These are phyloP conservation scores for Ceratocystis lukuohia DNA, from an alignment of 2,329 filamentous ascomycete species.

Conservation along the genomic window DNA sequence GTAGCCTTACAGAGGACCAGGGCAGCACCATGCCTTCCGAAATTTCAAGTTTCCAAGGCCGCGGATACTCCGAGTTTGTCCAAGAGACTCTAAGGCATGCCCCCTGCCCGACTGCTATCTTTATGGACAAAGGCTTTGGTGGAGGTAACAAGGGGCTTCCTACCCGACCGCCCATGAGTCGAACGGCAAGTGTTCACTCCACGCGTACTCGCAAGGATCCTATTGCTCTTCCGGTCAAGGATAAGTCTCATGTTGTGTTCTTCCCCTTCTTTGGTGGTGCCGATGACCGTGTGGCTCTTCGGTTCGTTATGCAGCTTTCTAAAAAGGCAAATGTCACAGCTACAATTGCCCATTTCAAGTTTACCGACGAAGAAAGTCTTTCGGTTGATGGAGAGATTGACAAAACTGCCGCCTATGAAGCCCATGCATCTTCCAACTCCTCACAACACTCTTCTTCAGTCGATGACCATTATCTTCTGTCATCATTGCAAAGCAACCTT, in stretches of 20 bases:
- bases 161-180: constrained; percentile 18
- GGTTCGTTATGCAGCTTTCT: constrained; percentile 71
- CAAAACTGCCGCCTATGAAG: not conserved
- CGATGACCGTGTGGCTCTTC: constrained; percentile 69
- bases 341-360: constrained; percentile 46
- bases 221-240: constrained; percentile 42
- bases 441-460: constrained; percentile 13
- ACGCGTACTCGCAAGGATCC: constrained; percentile 43
- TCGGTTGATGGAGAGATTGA: not conserved
- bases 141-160: not conserved
- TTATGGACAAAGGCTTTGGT: constrained; percentile 51
- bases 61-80: constrained; percentile 60
- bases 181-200: constrained; percentile 44
- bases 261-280: constrained; percentile 72
- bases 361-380: constrained; percentile 20
- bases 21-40: constrained; percentile 18
- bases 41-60: constrained; percentile 15
- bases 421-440: not conserved
- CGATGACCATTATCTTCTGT: constrained; percentile 14
- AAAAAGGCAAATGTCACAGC: constrained; percentile 66
- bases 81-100: constrained; percentile 49
- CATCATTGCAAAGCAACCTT: constrained; percentile 15
- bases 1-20: constrained; percentile 55
- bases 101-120: constrained; percentile 57
- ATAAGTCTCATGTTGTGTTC: constrained; percentile 71